phyloP scores from a whole-genome alignment of 768 basidiomycete genomes.

The Tylopilus intermedius region DNA sequence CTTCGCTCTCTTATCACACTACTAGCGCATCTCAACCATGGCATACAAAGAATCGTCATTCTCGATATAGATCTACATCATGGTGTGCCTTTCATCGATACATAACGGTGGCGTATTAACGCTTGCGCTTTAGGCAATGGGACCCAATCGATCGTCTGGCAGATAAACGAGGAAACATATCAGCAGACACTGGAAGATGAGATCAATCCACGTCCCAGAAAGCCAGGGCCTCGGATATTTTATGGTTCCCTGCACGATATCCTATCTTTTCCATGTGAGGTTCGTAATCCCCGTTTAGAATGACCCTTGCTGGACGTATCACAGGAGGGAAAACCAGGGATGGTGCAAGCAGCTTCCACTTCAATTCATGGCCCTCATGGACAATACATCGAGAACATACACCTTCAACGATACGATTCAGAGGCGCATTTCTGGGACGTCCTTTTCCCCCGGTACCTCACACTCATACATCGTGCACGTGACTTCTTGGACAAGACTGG shows the following conservation, averaged over 20 bases:
- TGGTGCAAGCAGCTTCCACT: conserved; percentile 80
- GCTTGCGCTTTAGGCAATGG: conserved; percentile 64
- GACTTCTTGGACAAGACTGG: conserved; percentile 68
- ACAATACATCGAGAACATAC: conserved; percentile 28
- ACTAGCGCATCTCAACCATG: conserved; percentile 78
- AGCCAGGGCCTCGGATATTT: conserved; percentile 58
- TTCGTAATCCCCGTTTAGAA: conserved; percentile 22
- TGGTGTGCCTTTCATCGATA: conserved; percentile 9
- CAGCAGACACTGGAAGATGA: conserved; percentile 52
- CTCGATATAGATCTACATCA: conserved; percentile 68
- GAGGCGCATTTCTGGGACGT: conserved; percentile 20
- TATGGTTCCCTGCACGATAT: conserved; percentile 96
- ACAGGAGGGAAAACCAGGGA: conserved; percentile 73
- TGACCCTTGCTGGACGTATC: conserved; percentile 2
- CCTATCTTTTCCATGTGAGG: conserved; percentile 89
- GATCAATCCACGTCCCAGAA: conserved; percentile 24
- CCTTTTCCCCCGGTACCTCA: conserved; percentile 62
- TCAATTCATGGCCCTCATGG: conserved; percentile 18
- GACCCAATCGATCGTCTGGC: conserved; percentile 88
- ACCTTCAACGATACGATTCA: conserved; percentile 15
- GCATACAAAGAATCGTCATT: conserved; percentile 73
- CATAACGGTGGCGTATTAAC: not conserved
- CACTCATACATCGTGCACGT: conserved; percentile 60
- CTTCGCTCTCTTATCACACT: not conserved
- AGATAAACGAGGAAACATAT: conserved; percentile 85